Evolutionary conservation across 768 basidiomycete genomes (phyloP).

Genomic region (Peribolospora baueri): DNA sequence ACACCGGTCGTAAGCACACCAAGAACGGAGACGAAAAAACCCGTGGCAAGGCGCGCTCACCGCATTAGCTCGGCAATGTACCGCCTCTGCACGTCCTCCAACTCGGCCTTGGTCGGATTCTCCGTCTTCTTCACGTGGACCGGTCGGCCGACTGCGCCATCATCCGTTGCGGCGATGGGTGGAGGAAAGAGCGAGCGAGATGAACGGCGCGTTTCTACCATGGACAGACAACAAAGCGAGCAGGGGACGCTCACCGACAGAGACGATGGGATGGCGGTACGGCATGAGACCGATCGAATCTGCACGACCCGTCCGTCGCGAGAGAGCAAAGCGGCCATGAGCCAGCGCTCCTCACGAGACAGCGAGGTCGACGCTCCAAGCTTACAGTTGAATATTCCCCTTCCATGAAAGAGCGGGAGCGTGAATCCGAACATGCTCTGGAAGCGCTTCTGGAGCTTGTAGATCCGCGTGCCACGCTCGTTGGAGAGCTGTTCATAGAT

Average conservation of each 20-base stretch:
- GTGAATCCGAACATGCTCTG: constrained; percentile 87
- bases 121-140: constrained; percentile 53
- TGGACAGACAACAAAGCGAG: not conserved
- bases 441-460: constrained; percentile 68
- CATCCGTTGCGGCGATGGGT: not conserved
- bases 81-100: constrained; percentile 48
- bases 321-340: not conserved
- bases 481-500: constrained; percentile 96
- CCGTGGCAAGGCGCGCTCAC: constrained; percentile 24
- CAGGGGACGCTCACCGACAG: constrained; percentile 49
- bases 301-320: constrained; percentile 16
- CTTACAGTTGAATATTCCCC: constrained; percentile 81
- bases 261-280: constrained; percentile 81
- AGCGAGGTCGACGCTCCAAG: not conserved
- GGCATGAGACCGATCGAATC: constrained; percentile 92
- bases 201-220: not conserved
- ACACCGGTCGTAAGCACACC: not conserved
- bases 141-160: constrained; percentile 51
- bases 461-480: constrained; percentile 67
- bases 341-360: not conserved
- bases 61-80: constrained; percentile 84
- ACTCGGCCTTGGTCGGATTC: constrained; percentile 56
- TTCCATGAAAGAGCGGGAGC: constrained; percentile 84
- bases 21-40: not conserved
- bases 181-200: not conserved